Evolutionary conservation across 2,329 filamentous ascomycete genomes (phyloP), one percentile per base, ranked within the genome.

Genomic region (Pseudogymnoascus sp.): DNA sequence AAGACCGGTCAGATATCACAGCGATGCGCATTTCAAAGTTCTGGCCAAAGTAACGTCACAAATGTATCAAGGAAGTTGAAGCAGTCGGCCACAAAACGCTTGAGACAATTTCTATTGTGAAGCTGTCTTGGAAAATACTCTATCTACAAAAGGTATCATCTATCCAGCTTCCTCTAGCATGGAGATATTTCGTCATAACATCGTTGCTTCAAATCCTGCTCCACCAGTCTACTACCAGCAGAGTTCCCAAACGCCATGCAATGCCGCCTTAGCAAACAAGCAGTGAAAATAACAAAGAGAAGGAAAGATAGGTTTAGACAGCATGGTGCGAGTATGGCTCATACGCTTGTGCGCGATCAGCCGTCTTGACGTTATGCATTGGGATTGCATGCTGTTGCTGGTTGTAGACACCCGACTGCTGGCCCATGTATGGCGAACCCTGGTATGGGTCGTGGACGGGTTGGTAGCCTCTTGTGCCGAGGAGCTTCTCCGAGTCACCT

Each of bases 271-370:
- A 56, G 28, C 49, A 56, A 34, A 56, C 49, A 56, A 36, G n/a
- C 28, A 36, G 49, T 14, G 49, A 56, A 56, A 36, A 36, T 5
- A 34, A 56, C 49, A 18, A 56, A 31, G 14, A 21, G 14, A 21
- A 21, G 7, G 3, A 53, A 4, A 56, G 1, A 5, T 21, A 56
- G 16, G 49, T 9, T 77, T 80, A 86, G 56, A 77, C 77, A 49
- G 79, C 78, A 64, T 74, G 68, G 69, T 86, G 84, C 61, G 80
- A 80, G 75, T 87, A 88, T 37, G 85, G 85, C 80, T 88, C 85
- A 74, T 88, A 88, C 40, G 83, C 84, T 71, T 65, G 79, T 69
- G 71, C 78, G 72, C 65, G 75, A 75, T 62, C 76, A 49, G 70
- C 63, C 63, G 70, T 62, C 64, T 68, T 70, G 63, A 69, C 65